Base-by-base conservation (phyloP, 768 basidiomycete species). In the Lanmaoa rubissima region DNA sequence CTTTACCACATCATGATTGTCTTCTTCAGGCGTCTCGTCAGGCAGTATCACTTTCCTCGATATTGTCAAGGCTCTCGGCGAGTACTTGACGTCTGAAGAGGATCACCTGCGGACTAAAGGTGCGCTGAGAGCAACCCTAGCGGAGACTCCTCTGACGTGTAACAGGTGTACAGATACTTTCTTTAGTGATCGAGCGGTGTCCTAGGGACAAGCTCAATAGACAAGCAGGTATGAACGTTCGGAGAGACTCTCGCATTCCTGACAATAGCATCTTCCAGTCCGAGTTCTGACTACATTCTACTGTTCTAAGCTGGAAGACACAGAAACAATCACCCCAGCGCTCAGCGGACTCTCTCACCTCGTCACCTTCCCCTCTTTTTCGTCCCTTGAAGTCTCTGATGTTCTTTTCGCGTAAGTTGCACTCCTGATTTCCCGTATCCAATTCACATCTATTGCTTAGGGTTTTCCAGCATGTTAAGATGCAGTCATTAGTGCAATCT, bases 21-120 rank as follows among this genome's bases (percentile, higher is more conserved):
- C 38, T 47, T 52, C 45, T 46, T 43, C 61, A 86, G 85, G 75
- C 48, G 73, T 86, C 52, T 80, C 83, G 14, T 75, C 76, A 57
- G 85, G 84, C 19, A 70, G 77, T 21, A 71, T 82, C 10, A 81
- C 85, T 19, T 75, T 97, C 14, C 75, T 94, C 5, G 81, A 87
- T 59, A 74, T 98, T 21, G 92, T 98, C 36, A 94, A 92, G 67
- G 85, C 86, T 26, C 80, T 97, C 0, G 92, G 92, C 41, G 88
- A 91, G 62, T 94, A 90, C 65, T 76, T 99, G 14, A 95, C 92
- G 0, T 86, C 92, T 2, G 91, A 94, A 55, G 90, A 96, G 53
- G 90, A 88, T 63, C 76, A 78, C 5, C 71, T 88, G 12, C 81
- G 96, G 31, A 82, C 83, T 10, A 92, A 92, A 78, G 96, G 96